Evolutionary conservation across 116 monocot species (phyloP).

Genomic region (Posidonia oceanica): DNA sequence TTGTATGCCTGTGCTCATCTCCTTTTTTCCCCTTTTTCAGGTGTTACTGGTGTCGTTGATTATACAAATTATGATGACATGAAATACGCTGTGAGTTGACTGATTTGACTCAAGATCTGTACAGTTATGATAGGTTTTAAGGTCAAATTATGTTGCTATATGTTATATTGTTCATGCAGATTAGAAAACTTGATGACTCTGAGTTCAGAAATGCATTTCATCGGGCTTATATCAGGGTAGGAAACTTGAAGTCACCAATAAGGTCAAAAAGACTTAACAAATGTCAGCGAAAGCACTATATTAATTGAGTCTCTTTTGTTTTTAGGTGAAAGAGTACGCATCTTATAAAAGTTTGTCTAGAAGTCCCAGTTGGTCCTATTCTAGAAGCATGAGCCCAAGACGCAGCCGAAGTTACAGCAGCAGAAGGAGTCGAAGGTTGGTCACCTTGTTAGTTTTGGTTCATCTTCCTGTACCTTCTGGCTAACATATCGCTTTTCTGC

Average conservation of each 20-base stretch:
- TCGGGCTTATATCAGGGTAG: conserved; percentile 74
- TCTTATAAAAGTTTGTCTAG: conserved; percentile 28
- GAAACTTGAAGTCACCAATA: neutral
- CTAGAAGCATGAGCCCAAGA: conserved; percentile 41
- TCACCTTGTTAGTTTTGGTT: neutral
- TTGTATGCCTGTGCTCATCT: neutral
- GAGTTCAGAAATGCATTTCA: conserved; percentile 94
- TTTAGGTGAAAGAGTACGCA: conserved; percentile 64
- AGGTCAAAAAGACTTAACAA: neutral
- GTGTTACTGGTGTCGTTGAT: conserved; percentile 76
- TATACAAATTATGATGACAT: conserved; percentile 96
- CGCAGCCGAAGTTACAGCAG: conserved; percentile 18
- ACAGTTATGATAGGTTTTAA: too few relatives aligned
- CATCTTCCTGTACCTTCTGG: neutral
- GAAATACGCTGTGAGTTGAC: conserved; percentile 80
- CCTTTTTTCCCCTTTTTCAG: conserved; percentile 13
- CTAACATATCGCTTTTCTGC: conserved; percentile 9
- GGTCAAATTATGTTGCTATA: too few relatives aligned
- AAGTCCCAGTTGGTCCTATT: conserved; percentile 49
- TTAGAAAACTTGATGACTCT: conserved; percentile 92
- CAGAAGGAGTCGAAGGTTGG: conserved; percentile 51
- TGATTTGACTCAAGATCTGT: too few relatives aligned
- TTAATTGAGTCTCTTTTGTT: neutral
- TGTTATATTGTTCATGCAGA: conserved; percentile 21
- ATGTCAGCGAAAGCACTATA: neutral